Evolutionary conservation across 169 alveolate species (phyloP).

Genomic region (Cryptosporidium ryanae): DNA sequence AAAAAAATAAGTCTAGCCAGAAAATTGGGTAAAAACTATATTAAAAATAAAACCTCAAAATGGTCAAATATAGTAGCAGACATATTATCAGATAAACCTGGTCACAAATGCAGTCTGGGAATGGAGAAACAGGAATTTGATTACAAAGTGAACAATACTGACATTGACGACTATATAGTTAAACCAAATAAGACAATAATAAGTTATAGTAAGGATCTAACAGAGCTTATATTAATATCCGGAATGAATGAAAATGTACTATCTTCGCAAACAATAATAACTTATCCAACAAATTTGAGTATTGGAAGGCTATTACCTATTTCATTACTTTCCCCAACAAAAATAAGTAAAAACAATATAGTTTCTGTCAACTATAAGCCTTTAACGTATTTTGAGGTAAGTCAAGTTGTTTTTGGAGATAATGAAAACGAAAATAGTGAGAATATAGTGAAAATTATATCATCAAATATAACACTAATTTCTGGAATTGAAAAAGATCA

Average conservation of each 20-base stretch:
- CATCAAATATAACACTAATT: slow-evolving; percentile 43
- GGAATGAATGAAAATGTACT: slow-evolving; percentile 1
- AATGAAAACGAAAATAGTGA: not conserved
- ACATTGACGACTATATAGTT: not conserved
- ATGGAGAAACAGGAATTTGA: not conserved
- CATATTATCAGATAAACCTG: slow-evolving; percentile 41
- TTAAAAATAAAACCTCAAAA: slow-evolving; percentile 15
- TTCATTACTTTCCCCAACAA: slow-evolving; percentile 25
- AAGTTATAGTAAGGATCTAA: not conserved
- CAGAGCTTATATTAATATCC: slow-evolving; percentile 17
- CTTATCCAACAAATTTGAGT: slow-evolving; percentile 34
- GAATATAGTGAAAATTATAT: not conserved
- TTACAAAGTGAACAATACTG: not conserved
- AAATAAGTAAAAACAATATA: slow-evolving; percentile 11
- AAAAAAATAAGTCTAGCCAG: slow-evolving; percentile 33
- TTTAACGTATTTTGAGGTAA: not conserved
- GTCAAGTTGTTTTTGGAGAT: not conserved
- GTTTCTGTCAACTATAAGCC: not conserved
- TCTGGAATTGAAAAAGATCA: slow-evolving; percentile 24
- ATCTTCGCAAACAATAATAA: slow-evolving; percentile 45
- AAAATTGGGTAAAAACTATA: slow-evolving; percentile 19
- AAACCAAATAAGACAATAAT: not conserved
- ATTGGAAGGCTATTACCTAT: slow-evolving; percentile 22
- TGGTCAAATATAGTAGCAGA: slow-evolving; percentile 55
- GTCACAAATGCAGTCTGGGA: slow-evolving; percentile 36